A percentile compares a stretch with the other conserved stretches of the same genome.
These are phyloP conservation scores for Aquanectria penicillioides DNA, from an alignment of 2,329 filamentous ascomycete species.

Conservation along the genomic window DNA sequence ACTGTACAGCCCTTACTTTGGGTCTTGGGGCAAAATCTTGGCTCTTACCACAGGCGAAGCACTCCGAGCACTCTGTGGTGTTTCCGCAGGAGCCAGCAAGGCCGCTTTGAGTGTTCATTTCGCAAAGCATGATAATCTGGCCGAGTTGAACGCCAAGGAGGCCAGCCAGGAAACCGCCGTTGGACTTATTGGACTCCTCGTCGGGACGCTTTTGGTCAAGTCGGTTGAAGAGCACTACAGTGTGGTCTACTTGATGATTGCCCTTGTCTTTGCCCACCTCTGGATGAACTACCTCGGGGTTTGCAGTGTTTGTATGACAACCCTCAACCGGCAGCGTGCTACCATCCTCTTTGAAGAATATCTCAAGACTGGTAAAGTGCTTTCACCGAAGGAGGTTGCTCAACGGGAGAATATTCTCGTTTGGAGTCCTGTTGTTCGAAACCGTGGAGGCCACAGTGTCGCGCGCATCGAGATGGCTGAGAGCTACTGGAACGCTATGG, in stretches of 20 bases:
- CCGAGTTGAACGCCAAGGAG: slow-evolving; percentile 94
- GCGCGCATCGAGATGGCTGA: slow-evolving; percentile 53
- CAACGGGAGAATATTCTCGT: slow-evolving; percentile 71
- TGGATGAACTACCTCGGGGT: slow-evolving; percentile 89
- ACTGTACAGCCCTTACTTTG: slow-evolving; percentile 79
- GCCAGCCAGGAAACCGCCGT: slow-evolving; percentile 96
- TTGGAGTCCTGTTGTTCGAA: slow-evolving; percentile 47
- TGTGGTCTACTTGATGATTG: slow-evolving; percentile 78
- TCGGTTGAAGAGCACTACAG: slow-evolving; percentile 74
- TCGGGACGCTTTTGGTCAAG: slow-evolving; percentile 83
- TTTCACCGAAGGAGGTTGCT: slow-evolving; percentile 74
- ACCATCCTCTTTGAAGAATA: slow-evolving; percentile 77
- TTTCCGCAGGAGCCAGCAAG: slow-evolving; percentile 90
- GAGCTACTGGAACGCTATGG: slow-evolving; percentile 53
- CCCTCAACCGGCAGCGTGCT: slow-evolving; percentile 86
- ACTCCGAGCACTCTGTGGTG: slow-evolving; percentile 78
- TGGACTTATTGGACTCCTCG: slow-evolving; percentile 86
- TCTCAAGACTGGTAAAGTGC: slow-evolving; percentile 58
- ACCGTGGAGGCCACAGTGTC: slow-evolving; percentile 38
- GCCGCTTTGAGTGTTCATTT: slow-evolving; percentile 93
- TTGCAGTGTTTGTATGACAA: slow-evolving; percentile 82
- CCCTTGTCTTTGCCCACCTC: slow-evolving; percentile 80
- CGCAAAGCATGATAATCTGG: slow-evolving; percentile 85
- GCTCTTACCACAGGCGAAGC: slow-evolving; percentile 62
- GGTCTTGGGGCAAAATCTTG: slow-evolving; percentile 59